Evolutionary conservation across 1,139 yeast species (phyloP).

Genomic region (Candida glucosophila): DNA sequence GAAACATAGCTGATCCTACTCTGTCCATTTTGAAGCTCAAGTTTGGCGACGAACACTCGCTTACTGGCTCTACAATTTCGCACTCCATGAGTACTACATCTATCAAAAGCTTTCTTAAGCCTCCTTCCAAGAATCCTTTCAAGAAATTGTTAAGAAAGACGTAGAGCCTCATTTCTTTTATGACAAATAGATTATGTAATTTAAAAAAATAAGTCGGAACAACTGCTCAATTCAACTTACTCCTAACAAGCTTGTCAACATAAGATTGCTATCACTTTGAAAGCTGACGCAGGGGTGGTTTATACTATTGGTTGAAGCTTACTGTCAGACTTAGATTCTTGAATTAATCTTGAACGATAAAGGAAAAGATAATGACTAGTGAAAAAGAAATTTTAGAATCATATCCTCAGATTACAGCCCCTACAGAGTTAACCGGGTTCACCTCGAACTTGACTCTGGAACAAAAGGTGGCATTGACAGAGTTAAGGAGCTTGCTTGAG

Average conservation of each 20-base stretch:
- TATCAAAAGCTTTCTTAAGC: conserved; percentile 14
- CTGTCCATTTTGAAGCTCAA: conserved; percentile 25
- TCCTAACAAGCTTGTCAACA: too few species aligned
- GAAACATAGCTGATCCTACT: conserved; percentile 23
- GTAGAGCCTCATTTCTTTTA: too few species aligned
- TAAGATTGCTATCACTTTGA: too few species aligned
- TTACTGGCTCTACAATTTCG: conserved; percentile 7
- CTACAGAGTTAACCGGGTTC: conserved; percentile 59
- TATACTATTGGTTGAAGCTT: too few species aligned
- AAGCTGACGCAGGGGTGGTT: too few species aligned
- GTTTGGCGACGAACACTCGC: conserved; percentile 10
- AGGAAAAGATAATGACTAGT: conserved; percentile 8
- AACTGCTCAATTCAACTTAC: too few species aligned
- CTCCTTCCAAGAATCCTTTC: conserved; percentile 24
- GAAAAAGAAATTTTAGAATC: conserved; percentile 33
- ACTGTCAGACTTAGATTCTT: too few species aligned
- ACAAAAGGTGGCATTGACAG: conserved; percentile 52
- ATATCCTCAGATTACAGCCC: conserved; percentile 63
- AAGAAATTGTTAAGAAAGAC: conserved; percentile 27
- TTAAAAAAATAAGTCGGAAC: too few species aligned
- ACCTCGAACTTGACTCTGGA: conserved; percentile 72
- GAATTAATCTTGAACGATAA: too few species aligned
- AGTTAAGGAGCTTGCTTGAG: conserved; percentile 49
- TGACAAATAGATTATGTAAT: too few species aligned
- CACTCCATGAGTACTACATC: conserved; percentile 18